phyloP scores from a whole-genome alignment of 2,329 filamentous ascomycete species.

The Botrytis medusae region DNA sequence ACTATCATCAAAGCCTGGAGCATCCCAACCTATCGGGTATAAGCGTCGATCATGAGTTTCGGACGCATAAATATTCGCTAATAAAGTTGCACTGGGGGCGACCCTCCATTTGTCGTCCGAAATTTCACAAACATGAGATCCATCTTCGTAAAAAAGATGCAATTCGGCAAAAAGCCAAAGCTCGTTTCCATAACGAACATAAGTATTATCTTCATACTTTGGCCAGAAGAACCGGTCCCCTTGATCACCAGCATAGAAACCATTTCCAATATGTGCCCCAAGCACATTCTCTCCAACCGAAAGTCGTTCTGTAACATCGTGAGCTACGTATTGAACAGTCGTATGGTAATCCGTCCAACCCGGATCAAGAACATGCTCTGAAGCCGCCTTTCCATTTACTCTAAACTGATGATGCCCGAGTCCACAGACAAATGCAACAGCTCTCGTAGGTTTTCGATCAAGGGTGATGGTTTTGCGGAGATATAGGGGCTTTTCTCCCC shows the following conservation, averaged over 20 bases:
- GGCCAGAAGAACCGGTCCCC: not conserved
- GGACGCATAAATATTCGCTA: not conserved
- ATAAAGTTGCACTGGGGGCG: not conserved
- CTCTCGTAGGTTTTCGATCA: not conserved
- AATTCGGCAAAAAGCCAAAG: not conserved
- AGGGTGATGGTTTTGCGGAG: not conserved
- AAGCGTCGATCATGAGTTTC: not conserved
- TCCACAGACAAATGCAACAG: not conserved
- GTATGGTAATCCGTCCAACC: not conserved
- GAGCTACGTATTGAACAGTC: not conserved
- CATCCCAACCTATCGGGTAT: not conserved
- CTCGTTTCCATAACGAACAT: not conserved
- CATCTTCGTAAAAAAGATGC: not conserved
- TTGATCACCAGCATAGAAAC: not conserved
- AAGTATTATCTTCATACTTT: not conserved
- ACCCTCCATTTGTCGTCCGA: not conserved
- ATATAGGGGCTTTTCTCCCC: not conserved
- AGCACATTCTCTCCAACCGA: not conserved
- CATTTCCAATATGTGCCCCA: not conserved
- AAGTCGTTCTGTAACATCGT: not conserved
- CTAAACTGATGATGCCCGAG: not conserved
- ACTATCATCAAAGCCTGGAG: not conserved
- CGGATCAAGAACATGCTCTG: not conserved
- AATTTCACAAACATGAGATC: not conserved
- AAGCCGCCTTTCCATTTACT: not conserved